Conservation (phyloP, 2,329 filamentous ascomycete genomes). For the Ophiocordyceps camponoti-rufipedis region DNA sequence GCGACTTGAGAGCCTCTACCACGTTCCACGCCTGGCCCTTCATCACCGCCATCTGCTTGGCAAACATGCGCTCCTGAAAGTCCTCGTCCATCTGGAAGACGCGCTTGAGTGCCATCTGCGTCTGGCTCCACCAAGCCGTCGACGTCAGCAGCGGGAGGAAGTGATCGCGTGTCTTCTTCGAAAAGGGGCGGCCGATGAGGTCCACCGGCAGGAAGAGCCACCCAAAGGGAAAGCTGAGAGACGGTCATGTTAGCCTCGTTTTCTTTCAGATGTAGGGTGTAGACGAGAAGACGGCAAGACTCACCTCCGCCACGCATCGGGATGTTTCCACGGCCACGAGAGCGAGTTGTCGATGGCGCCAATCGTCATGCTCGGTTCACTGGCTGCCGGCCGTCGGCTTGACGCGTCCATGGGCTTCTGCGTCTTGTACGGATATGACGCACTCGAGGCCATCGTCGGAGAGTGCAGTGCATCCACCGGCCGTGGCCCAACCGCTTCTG, state of each 20-base stretch:
- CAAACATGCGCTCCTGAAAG: conserved; percentile 98
- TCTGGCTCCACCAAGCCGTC: conserved; percentile 93
- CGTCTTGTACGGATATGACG: conserved; percentile 50
- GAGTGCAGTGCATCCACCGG: conserved; percentile 32
- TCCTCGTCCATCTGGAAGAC: conserved; percentile 87
- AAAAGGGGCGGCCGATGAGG: conserved; percentile 89
- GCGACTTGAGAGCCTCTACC: conserved; percentile 85
- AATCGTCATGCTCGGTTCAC: conserved; percentile 47
- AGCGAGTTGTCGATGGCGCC: conserved; percentile 96
- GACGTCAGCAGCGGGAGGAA: conserved; percentile 93
- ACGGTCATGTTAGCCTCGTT: background rate
- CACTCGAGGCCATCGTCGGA: conserved; percentile 19
- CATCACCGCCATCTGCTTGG: conserved; percentile 96
- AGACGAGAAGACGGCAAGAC: conserved; percentile 2
- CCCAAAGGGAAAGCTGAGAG: conserved; percentile 69
- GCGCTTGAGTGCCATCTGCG: conserved; percentile 65
- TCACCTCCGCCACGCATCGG: conserved; percentile 60
- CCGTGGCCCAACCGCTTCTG: conserved; percentile 31
- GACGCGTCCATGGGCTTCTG: conserved; percentile 74
- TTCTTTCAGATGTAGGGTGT: background rate
- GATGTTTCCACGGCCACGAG: conserved; percentile 98
- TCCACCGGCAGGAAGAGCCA: conserved; percentile 97
- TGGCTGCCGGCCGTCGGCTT: conserved; percentile 24
- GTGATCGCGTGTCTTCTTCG: conserved; percentile 79
- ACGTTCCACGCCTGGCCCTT: conserved; percentile 99